Percentiles rank a stretch among this genome's conserved stretches.
phyloP scores from a whole-genome alignment of 1,284 basidiomycete genomes.

The Ustilago tritici region DNA sequence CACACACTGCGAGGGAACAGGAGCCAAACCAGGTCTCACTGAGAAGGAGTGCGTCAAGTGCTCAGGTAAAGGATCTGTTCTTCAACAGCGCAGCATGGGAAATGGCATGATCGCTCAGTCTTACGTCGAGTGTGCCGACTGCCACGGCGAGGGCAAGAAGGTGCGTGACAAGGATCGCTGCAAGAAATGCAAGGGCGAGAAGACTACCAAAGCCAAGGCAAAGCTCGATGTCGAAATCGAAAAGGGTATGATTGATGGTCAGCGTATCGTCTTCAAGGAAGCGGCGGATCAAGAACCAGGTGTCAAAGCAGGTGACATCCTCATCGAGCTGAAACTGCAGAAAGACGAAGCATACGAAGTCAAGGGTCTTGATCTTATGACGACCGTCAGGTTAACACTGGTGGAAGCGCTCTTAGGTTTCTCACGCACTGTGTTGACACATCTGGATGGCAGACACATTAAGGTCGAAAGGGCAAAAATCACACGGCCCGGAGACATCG shows the following conservation, averaged over 20 bases:
- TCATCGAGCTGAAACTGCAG: conserved; percentile 81
- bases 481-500: conserved; percentile 59
- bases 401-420: conserved; percentile 62
- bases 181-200: conserved; percentile 93
- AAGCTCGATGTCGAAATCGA: conserved; percentile 75
- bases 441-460: conserved; percentile 65
- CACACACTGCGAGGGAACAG: conserved; percentile 84
- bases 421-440: conserved; percentile 64
- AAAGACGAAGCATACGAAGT: conserved; percentile 84
- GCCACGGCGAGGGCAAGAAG: conserved; percentile 82
- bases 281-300: conserved; percentile 78
- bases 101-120: conserved; percentile 71
- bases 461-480: conserved; percentile 49
- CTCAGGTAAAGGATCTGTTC: conserved; percentile 83
- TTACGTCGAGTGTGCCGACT: conserved; percentile 78
- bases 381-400: conserved; percentile 73
- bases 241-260: conserved; percentile 85
- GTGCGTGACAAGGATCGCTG: conserved; percentile 92
- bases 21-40: conserved; percentile 82
- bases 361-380: conserved; percentile 80
- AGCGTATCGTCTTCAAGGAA: conserved; percentile 86
- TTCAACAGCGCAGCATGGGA: conserved; percentile 71
- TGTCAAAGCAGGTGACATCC: conserved; percentile 72
- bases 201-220: conserved; percentile 87
- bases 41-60: conserved; percentile 85